Evolutionary conservation across 129 eudicot species (phyloP).

Genomic region (Erigeron canadensis): DNA sequence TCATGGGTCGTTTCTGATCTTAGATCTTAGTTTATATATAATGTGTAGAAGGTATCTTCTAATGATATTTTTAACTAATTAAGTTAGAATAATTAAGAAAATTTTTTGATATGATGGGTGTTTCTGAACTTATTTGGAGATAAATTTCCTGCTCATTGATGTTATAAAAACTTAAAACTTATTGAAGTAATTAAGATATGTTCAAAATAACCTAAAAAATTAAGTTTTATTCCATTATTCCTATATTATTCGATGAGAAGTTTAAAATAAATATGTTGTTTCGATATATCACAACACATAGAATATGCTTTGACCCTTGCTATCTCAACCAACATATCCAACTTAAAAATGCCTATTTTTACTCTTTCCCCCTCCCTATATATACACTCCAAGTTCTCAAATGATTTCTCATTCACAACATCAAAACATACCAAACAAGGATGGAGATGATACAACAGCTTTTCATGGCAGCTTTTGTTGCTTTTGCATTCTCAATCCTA

Average conservation of each 20-base stretch:
- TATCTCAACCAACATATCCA: conserved; percentile 20
- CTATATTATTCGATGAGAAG: conserved; percentile 15
- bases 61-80: too few species aligned
- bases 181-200: too few species aligned
- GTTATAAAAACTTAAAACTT: too few species aligned
- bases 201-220: neutral
- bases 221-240: neutral
- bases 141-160: too few species aligned
- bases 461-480: conserved; percentile 35
- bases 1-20: neutral
- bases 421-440: conserved; percentile 7
- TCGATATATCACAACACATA: neutral
- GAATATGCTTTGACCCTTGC: conserved; percentile 28
- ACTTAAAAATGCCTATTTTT: neutral
- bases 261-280: neutral
- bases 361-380: neutral
- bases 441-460: conserved; percentile 36
- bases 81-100: too few species aligned
- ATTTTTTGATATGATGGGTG: too few species aligned
- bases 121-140: too few species aligned
- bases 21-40: neutral
- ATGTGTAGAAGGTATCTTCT: too few species aligned
- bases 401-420: neutral
- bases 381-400: neutral
- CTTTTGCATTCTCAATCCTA: conserved; percentile 33